These are phyloP conservation scores for Ceratobasidium sp. DNA, from an alignment of 1,284 basidiomycete genomes.

Conservation along the genomic window DNA sequence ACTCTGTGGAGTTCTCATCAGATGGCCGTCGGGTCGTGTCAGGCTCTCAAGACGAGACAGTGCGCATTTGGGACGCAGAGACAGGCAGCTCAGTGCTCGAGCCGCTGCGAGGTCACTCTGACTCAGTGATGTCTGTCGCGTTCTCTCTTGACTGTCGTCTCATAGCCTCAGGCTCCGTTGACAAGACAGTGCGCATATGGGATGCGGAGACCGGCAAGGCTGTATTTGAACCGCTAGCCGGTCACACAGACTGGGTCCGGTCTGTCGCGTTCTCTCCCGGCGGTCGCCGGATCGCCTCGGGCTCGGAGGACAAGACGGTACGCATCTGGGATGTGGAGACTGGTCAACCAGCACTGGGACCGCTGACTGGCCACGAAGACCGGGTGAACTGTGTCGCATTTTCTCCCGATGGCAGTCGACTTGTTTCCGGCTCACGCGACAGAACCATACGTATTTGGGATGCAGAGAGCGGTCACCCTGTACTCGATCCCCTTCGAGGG, in stretches of 20 bases:
- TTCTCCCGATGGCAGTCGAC: conserved; percentile 32
- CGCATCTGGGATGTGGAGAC: neutral
- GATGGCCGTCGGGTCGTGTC: conserved; percentile 23
- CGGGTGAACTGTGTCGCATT: neutral
- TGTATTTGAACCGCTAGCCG: neutral
- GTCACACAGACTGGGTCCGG: neutral
- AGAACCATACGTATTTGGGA: no score
- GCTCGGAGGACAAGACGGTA: no score
- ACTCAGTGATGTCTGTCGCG: neutral
- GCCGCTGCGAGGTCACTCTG: conserved; percentile 30
- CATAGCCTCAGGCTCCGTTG: conserved; percentile 11
- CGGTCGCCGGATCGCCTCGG: no score
- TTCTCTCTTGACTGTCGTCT: conserved; percentile 32
- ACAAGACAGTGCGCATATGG: conserved; percentile 34
- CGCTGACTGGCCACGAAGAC: conserved; percentile 25
- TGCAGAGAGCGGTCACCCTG: no score
- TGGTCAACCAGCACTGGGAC: neutral
- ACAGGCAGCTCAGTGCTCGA: neutral
- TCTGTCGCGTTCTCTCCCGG: no score
- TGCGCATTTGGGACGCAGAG: conserved; percentile 37
- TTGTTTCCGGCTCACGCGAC: no score
- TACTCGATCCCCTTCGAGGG: no score
- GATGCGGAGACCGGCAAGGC: neutral
- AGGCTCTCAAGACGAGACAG: neutral
- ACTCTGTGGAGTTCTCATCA: neutral